Evolutionary conservation across 495 filamentous ascomycete genomes (phyloP).

Genomic region (Hypoxylon fragiforme): DNA sequence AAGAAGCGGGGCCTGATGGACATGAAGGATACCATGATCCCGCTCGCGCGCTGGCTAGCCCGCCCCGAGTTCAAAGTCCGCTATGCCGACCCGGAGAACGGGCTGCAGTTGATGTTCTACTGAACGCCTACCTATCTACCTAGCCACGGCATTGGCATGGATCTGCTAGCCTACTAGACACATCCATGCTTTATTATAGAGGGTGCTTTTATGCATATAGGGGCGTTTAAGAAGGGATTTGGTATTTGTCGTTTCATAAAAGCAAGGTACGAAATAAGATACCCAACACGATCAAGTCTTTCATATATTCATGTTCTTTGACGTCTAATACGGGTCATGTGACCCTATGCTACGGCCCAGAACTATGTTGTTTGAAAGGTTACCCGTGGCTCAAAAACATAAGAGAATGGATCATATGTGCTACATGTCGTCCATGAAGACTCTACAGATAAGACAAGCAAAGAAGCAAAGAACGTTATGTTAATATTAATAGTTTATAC

Average conservation of each 20-base stretch:
- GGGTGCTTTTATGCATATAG: too few relatives aligned
- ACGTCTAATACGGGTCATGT: background rate
- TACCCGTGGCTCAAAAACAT: too few relatives aligned
- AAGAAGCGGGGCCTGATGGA: constrained; percentile 92
- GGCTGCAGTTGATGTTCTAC: constrained; percentile 64
- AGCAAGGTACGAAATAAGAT: constrained; percentile 13
- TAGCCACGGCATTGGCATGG: background rate
- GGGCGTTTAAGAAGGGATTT: background rate
- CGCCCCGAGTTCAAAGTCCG: constrained; percentile 68
- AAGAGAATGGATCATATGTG: too few relatives aligned
- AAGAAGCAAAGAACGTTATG: too few relatives aligned
- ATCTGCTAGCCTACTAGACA: too few relatives aligned
- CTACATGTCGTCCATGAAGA: too few relatives aligned
- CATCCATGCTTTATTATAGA: too few relatives aligned
- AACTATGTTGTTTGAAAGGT: too few relatives aligned
- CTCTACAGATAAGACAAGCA: too few relatives aligned
- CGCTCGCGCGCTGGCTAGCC: constrained; percentile 70
- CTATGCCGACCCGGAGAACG: constrained; percentile 56
- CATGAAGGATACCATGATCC: constrained; percentile 84
- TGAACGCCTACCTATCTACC: constrained; percentile 23
- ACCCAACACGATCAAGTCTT: constrained; percentile 14
- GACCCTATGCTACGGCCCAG: too few relatives aligned
- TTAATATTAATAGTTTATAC: too few relatives aligned
- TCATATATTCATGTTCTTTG: background rate
- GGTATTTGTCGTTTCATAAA: background rate